Base-by-base conservation (phyloP, 345 rosid genomes). In the Pistacia atlantica region DNA sequence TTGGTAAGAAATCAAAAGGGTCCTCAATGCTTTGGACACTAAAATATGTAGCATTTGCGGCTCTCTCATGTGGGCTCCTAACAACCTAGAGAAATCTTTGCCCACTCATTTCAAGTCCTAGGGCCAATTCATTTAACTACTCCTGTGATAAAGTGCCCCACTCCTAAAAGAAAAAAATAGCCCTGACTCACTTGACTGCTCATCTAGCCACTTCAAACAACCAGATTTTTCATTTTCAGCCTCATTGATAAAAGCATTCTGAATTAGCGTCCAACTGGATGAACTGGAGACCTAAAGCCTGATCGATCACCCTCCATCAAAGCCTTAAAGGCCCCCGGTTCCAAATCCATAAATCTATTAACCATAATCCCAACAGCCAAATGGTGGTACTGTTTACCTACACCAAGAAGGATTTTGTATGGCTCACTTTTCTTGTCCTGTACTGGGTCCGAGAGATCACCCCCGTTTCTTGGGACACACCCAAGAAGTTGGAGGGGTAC, bases 51-150 rank as follows among this genome's bases (percentile, higher is more conserved):
- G 25, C 25, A 25, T 25, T 25, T 25, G 25, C 25, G 1, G 25
- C 25, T 0, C 4, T 62, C 28, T 83, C 80, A 7, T 42, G 25
- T 5, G 86, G 86, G 25, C 67, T 60, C 55, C 65, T 83, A 1
- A 63, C 80, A 17, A 85, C 88, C 86, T 84, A 83, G 1, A 85
- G 31, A 61, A 83, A 83, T 51, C 80, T 78, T 22, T 76, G 82
- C 11, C 80, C 81, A 9, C 88, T 83, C 81, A 76, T 80, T 66
- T 83, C 88, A 60, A 85, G 57, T 3, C 88, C 88, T 5, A 65
- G 6, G 4, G 88, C 84, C 59, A 85, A 8, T 18, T 85, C 88
- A 2, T 45, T 71, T 11, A 70, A 18, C 11, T 85, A 86, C 4
- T 54, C 65, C 1, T 13, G 60, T 10, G 86, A 76, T 8, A 80